Base-by-base conservation (phyloP, 2,329 filamentous ascomycete genomes). In the Colletotrichum viniferum region DNA sequence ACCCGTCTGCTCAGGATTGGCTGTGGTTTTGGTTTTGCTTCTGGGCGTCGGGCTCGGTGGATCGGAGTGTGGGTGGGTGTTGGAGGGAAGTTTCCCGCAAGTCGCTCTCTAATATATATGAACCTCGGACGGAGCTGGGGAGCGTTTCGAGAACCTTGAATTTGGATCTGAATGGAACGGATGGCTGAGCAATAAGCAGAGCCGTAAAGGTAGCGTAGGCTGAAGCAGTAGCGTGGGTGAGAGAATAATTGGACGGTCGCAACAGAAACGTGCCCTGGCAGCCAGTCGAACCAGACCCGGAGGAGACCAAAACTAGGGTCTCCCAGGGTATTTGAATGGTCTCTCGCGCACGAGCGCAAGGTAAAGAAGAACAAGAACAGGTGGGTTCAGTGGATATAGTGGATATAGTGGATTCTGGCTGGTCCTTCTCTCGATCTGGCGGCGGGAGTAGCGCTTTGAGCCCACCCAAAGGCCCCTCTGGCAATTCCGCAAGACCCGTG, bases 121-220 rank as follows among this genome's bases (percentile, higher is more conserved):
- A 75, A 75, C 73, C 63, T 75, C 63, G 69, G 73, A 75, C 73
- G 73, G 73, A 56, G 63, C 73, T 67, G 62, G 69, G 69, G 55
- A 61, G 58, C 69, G 73, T 73, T 69, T 75, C 73, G 62, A 62
- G 63, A 60, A 69, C 69, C 73, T 58, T 64, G 63, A 32, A 72
- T 36, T 21, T 13, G 43, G 43, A 52, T 52, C 43, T 48, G 61
- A 64, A 60, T 62, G 52, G 56, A 69, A 62, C 67, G 68, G 68
- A 71, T 16, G 60, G 38, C 58, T 65, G 18, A 67, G 38, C 58
- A 21, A 24, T 24, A 16, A 32, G 55, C 32, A 69, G 24, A 48
- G 48, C 43, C 64, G 34, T 69, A 21, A 48, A 48, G 55, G 34
- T 60, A 61, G 36, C 24, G 62, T 58, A 62, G 48, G 55, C 62